These are phyloP conservation scores for Trifolium subterraneum DNA, from an alignment of 306 rosid species.

Conservation along the genomic window DNA sequence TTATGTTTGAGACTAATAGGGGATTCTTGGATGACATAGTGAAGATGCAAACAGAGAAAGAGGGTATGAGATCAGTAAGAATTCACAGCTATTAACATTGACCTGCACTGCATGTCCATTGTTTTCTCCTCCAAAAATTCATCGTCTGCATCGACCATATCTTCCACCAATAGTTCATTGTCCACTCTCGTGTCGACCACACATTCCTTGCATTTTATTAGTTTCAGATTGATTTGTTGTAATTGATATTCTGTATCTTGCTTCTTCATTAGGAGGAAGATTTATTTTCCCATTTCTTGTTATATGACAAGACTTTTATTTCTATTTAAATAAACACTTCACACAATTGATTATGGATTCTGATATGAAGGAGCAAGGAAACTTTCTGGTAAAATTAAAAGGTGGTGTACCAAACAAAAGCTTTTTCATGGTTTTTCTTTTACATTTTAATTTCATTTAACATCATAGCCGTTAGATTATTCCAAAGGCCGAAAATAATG, in stretches of 20 bases:
- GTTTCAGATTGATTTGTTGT: constrained; percentile 29
- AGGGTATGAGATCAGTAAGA: not conserved
- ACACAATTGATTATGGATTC: not conserved
- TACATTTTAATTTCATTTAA: no score
- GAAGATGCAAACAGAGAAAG: not conserved
- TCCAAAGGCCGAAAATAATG: no score
- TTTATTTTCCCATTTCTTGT: constrained; percentile 12
- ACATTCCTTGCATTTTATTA: constrained; percentile 31
- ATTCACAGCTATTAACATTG: not conserved
- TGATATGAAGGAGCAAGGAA: not conserved
- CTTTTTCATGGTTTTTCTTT: no score
- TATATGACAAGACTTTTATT: no score
- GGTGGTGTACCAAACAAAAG: no score
- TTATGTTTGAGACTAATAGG: no score
- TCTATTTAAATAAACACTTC: constrained; percentile 12
- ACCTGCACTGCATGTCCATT: not conserved
- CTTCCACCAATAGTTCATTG: not conserved
- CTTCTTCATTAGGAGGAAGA: constrained; percentile 15
- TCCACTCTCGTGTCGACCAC: not conserved
- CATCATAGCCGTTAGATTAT: no score
- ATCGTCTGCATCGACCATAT: not conserved
- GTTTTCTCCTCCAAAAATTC: not conserved
- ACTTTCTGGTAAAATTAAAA: no score
- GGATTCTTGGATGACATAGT: not conserved
- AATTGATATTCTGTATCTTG: constrained; percentile 25